These are phyloP conservation scores for Cerioporus squamosus DNA, from an alignment of 1,284 basidiomycete genomes.

Conservation along the genomic window DNA sequence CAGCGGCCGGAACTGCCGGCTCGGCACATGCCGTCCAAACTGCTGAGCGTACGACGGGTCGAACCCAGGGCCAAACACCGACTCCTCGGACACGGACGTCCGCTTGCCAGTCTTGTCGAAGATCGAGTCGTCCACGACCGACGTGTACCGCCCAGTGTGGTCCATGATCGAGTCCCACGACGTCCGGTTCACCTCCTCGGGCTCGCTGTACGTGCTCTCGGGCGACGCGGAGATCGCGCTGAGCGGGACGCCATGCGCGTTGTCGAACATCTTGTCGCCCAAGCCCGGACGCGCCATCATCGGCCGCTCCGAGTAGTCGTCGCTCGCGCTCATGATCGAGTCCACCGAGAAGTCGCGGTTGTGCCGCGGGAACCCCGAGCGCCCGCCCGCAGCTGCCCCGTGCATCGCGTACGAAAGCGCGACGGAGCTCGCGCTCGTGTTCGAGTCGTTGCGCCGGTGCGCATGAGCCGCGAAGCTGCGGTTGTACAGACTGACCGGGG, in stretches of 20 bases:
- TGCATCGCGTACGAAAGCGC: constrained; percentile 56
- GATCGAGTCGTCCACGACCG: constrained; percentile 58
- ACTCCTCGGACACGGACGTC: constrained; percentile 59
- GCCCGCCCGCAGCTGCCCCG: constrained; percentile 55
- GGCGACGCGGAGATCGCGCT: constrained; percentile 74
- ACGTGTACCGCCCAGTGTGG: constrained; percentile 25
- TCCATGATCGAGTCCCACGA: constrained; percentile 32
- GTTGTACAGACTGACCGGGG: constrained; percentile 76
- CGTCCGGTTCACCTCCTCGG: constrained; percentile 15
- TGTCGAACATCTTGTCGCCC: constrained; percentile 88
- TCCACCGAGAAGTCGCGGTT: constrained; percentile 64
- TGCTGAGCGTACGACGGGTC: constrained; percentile 40
- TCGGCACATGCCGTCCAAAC: constrained; percentile 29
- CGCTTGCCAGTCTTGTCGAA: constrained; percentile 65
- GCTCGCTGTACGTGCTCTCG: constrained; percentile 41
- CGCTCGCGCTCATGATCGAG: constrained; percentile 68
- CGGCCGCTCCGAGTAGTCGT: constrained; percentile 57
- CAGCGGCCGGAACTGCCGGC: constrained; percentile 60
- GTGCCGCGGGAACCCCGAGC: constrained; percentile 67
- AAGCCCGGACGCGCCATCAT: constrained; percentile 76
- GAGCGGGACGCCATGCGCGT: constrained; percentile 62
- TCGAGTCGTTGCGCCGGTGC: constrained; percentile 52
- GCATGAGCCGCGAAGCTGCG: constrained; percentile 51
- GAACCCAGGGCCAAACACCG: constrained; percentile 67
- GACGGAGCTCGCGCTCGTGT: constrained; percentile 55